Conservation (phyloP, 2,329 filamentous ascomycete species). For the Alternaria metachromatica region DNA sequence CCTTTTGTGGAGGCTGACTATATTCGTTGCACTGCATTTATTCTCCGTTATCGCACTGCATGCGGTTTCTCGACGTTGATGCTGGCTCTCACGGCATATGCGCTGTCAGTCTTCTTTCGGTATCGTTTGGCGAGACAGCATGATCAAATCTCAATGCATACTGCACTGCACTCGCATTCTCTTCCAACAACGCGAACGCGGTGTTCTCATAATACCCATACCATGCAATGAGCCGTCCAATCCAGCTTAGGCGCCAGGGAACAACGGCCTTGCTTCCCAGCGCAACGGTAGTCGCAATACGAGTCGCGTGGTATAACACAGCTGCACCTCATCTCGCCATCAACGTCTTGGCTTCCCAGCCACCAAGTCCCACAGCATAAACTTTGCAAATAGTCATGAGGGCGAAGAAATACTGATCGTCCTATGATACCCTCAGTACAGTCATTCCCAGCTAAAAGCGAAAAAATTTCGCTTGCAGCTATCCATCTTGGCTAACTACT, state of each 20-base stretch:
- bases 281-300: background rate
- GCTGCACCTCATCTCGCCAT: background rate
- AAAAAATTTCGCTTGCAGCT: background rate
- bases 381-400: background rate
- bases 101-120: conserved; percentile 1
- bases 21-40: background rate
- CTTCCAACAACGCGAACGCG: background rate
- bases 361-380: conserved; percentile 12
- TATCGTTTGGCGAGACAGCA: background rate
- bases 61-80: background rate
- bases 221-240: background rate
- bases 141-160: background rate
- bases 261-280: background rate
- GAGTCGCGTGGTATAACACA: background rate
- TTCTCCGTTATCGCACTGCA: conserved; percentile 3
- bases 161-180: background rate
- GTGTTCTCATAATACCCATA: background rate
- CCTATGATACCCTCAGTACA: background rate
- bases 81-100: conserved; percentile 3
- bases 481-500: background rate
- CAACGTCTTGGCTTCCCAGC: background rate
- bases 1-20: background rate
- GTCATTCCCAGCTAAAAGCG: background rate
- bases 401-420: background rate
- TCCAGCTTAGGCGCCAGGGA: background rate